Evolutionary conservation across 768 basidiomycete species (phyloP).

Genomic region (Mrakia gelida): DNA sequence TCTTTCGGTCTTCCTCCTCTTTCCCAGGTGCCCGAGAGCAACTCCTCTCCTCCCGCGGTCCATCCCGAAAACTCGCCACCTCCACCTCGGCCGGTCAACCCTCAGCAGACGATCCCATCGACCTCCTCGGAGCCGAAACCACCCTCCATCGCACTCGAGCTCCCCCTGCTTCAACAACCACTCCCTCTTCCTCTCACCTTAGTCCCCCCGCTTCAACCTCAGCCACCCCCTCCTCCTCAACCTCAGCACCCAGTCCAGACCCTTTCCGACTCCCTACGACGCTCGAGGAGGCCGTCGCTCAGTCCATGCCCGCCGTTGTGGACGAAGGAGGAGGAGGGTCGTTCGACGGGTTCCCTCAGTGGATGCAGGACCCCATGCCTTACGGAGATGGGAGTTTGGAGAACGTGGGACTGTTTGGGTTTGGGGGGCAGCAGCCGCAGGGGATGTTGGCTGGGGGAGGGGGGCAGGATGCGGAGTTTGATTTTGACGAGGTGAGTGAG

Average conservation of each 20-base stretch:
- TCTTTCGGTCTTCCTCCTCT: not conserved
- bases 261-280: constrained; percentile 21
- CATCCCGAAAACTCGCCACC: constrained; percentile 5
- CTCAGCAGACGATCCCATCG: constrained; percentile 19
- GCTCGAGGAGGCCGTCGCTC: constrained; percentile 26
- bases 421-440: not conserved
- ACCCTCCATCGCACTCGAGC: constrained; percentile 8
- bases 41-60: not conserved
- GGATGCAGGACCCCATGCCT: constrained; percentile 8
- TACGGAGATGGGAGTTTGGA: constrained; percentile 5
- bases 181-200: not conserved
- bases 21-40: constrained; percentile 10
- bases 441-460: not conserved
- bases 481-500: not conserved
- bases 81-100: not conserved
- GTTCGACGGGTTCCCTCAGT: not conserved
- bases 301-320: not conserved
- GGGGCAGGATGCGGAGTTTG: not conserved
- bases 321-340: not conserved
- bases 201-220: not conserved
- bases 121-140: constrained; percentile 24
- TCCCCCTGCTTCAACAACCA: not conserved
- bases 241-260: not conserved
- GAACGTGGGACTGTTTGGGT: constrained; percentile 7
- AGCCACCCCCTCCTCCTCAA: not conserved